Evolutionary conservation across 768 basidiomycete genomes (phyloP), one percentile per base, ranked within the genome.

Genomic region (Agrocybe pediades): DNA sequence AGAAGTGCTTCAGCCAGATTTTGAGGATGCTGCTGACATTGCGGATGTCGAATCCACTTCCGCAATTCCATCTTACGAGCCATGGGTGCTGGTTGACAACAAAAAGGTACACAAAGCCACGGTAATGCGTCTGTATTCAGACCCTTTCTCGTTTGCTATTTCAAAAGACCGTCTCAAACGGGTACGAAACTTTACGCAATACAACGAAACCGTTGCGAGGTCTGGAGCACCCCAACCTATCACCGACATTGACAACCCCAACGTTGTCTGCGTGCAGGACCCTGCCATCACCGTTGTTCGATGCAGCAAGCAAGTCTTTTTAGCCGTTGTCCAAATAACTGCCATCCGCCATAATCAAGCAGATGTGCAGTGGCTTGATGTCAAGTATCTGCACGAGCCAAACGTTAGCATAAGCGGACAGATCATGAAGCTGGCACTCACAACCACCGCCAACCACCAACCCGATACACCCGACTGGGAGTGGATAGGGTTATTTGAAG

Each of bases 21-120:
- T n/a, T n/a, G n/a, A n/a, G n/a, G n/a, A n/a, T n/a, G n/a, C n/a
- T n/a, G n/a, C n/a, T n/a, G n/a, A n/a, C n/a, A n/a, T 49, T 30
- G 53, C 24, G 24, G 20, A n/a, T n/a, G n/a, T 15, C 9, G 16
- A 16, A 3, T 13, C 24, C 21, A 8, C 13, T 6, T 4, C 6
- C 33, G 21, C 19, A 9, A 9, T 36, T 20, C 27, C 29, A 17
- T 17, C 16, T 9, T 25, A 42, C 19, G 33, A n/a, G n/a, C n/a
- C 56, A 43, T 53, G 56, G 44, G 27, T 54, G 5, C 13, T 15
- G 3, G 40, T 50, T 43, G 36, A 49, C 6, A n/a, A 42, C 13
- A 60, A 57, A 25, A 57, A 55, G 23, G 49, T 57, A 4, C 59
- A 56, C 45, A 57, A 60, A 19, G 46, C 58, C 11, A 49, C 46